phyloP scores from a whole-genome alignment of 2,329 filamentous ascomycete species.

The Polychaeton citri region DNA sequence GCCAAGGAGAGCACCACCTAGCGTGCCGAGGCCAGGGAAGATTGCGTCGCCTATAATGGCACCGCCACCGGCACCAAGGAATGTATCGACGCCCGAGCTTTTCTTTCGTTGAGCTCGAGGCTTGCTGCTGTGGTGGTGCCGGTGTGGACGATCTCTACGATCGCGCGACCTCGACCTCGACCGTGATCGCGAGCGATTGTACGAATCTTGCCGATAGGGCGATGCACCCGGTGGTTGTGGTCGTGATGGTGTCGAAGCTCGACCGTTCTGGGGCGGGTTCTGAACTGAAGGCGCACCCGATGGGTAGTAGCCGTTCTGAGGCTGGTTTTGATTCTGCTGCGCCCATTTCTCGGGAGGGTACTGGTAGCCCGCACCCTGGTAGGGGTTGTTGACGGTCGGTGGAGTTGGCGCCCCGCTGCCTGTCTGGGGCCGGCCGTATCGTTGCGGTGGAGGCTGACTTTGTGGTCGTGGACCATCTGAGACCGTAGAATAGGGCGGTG shows the following conservation, averaged over 20 bases:
- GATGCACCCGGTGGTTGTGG: not conserved
- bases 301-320: not conserved
- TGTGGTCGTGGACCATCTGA: constrained; percentile 3
- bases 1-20: constrained; percentile 26
- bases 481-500: constrained; percentile 3
- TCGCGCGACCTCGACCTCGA: constrained; percentile 7
- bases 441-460: constrained; percentile 4
- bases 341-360: constrained; percentile 16
- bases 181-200: not conserved
- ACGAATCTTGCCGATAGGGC: not conserved
- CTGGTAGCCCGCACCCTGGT: constrained; percentile 11
- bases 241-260: not conserved
- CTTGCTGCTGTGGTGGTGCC: constrained; percentile 3
- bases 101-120: constrained; percentile 7
- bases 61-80: constrained; percentile 31
- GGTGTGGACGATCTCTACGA: constrained; percentile 5
- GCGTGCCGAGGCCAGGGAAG: constrained; percentile 30
- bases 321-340: constrained; percentile 3
- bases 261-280: not conserved
- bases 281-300: not conserved
- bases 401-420: constrained; percentile 1
- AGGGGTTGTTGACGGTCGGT: constrained; percentile 2
- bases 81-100: constrained; percentile 23
- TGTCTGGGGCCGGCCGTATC: not conserved
- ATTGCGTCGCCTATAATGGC: constrained; percentile 31